Evolutionary conservation across 2,329 filamentous ascomycete species (phyloP).

Genomic region (Trichoderma oligosporum): DNA sequence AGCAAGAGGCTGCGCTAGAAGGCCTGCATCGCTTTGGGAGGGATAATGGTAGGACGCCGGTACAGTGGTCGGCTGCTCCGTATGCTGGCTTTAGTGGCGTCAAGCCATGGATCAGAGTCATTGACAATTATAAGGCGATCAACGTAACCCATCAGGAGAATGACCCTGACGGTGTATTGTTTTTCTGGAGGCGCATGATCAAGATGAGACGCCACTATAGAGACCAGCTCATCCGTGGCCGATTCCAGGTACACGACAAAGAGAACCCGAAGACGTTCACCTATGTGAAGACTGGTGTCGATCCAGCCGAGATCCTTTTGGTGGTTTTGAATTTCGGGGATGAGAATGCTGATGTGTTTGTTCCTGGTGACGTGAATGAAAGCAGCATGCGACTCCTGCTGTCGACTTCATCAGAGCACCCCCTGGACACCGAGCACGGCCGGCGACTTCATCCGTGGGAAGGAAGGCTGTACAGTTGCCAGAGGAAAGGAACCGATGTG

Average conservation of each 20-base stretch:
- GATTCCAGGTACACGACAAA: background rate
- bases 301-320: no score
- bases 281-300: background rate
- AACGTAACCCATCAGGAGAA: no score
- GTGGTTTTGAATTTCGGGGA: no score
- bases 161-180: slow-evolving; percentile 50
- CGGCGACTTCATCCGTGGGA: no score
- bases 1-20: slow-evolving; percentile 40
- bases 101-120: slow-evolving; percentile 60
- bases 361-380: no score
- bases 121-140: slow-evolving; percentile 42
- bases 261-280: background rate
- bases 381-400: no score
- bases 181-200: slow-evolving; percentile 61
- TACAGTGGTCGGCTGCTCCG: slow-evolving; percentile 58
- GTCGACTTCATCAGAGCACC: no score
- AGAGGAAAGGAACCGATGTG: no score
- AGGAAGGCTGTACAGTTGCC: no score
- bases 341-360: no score
- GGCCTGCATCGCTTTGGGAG: slow-evolving; percentile 47
- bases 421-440: no score
- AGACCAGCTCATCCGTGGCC: background rate
- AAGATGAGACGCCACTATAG: background rate
- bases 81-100: slow-evolving; percentile 58
- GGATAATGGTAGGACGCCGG: slow-evolving; percentile 62